Conservation (phyloP, 2,329 filamentous ascomycete genomes). For the Monosporascus sp. region DNA sequence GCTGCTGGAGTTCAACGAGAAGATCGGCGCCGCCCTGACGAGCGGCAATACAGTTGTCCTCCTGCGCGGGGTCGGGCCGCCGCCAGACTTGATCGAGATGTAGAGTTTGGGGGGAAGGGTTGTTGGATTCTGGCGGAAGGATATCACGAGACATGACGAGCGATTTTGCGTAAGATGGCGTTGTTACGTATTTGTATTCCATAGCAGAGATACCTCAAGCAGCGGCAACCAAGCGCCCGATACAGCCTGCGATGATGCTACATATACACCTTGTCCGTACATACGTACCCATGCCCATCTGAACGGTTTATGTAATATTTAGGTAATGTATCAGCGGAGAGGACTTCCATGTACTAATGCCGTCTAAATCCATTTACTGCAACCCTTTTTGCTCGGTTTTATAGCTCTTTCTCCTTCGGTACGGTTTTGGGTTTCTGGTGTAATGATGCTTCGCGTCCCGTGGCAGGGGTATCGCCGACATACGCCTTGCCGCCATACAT, state of each 20-base stretch:
- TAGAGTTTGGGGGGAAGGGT: constrained; percentile 16
- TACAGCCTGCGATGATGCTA: too few species aligned
- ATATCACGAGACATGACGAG: not conserved
- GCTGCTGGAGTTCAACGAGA: constrained; percentile 81
- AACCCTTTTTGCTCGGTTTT: not conserved
- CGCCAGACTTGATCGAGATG: constrained; percentile 64
- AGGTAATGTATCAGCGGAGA: constrained; percentile 1
- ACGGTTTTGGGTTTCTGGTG: constrained; percentile 42
- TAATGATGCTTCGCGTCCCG: constrained; percentile 46
- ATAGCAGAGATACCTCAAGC: too few species aligned
- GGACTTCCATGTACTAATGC: not conserved
- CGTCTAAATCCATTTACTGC: not conserved
- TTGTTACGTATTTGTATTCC: too few species aligned
- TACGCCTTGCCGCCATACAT: constrained; percentile 58
- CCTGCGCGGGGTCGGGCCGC: constrained; percentile 76
- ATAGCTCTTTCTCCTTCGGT: constrained; percentile 29
- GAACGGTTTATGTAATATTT: too few species aligned
- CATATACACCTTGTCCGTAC: too few species aligned
- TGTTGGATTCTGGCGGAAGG: too few species aligned
- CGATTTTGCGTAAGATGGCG: too few species aligned
- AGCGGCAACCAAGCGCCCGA: too few species aligned
- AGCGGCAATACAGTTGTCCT: constrained; percentile 89
- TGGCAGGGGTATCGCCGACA: constrained; percentile 50
- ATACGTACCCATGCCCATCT: too few species aligned
- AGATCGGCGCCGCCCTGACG: constrained; percentile 66